Conservation (phyloP, 1,284 basidiomycete species). For the Hemileia vastatrix region DNA sequence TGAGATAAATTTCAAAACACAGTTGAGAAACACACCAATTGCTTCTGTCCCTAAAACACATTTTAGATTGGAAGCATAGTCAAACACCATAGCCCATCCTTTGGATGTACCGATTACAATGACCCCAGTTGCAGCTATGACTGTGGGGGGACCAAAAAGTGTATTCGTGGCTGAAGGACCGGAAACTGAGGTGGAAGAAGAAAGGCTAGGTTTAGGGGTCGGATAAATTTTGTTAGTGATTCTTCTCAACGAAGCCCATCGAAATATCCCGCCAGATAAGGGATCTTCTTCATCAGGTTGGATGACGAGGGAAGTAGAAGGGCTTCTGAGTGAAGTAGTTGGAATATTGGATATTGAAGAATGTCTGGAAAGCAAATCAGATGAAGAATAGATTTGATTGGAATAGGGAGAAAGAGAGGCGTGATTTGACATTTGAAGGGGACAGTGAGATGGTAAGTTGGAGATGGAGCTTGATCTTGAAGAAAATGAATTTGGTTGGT, state of each 20-base stretch:
- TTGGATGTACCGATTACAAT: slow-evolving; percentile 77
- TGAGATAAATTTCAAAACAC: slow-evolving; percentile 8
- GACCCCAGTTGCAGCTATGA: slow-evolving; percentile 73
- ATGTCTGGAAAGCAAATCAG: neutral
- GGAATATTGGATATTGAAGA: neutral
- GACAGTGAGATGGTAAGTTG: neutral
- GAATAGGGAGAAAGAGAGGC: neutral
- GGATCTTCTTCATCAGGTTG: neutral
- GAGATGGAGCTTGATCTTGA: slow-evolving; percentile 1
- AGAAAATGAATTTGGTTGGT: neutral
- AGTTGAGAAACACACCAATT: slow-evolving; percentile 51
- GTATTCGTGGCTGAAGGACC: slow-evolving; percentile 11
- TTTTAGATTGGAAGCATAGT: slow-evolving; percentile 76
- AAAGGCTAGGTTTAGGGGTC: neutral
- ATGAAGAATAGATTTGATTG: neutral
- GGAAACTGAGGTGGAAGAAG: neutral
- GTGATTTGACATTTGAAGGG: neutral
- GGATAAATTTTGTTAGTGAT: slow-evolving; percentile 17
- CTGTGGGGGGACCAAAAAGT: slow-evolving; percentile 58
- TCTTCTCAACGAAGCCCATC: slow-evolving; percentile 13
- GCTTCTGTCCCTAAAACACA: slow-evolving; percentile 63
- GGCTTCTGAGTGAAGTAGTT: neutral
- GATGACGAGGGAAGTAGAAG: neutral
- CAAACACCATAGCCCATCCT: slow-evolving; percentile 73
- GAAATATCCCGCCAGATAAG: neutral